A percentile compares a stretch with the other conserved stretches of the same genome.
phyloP scores from a whole-genome alignment of 2,329 filamentous ascomycete species.

The Stemphylium beticola region DNA sequence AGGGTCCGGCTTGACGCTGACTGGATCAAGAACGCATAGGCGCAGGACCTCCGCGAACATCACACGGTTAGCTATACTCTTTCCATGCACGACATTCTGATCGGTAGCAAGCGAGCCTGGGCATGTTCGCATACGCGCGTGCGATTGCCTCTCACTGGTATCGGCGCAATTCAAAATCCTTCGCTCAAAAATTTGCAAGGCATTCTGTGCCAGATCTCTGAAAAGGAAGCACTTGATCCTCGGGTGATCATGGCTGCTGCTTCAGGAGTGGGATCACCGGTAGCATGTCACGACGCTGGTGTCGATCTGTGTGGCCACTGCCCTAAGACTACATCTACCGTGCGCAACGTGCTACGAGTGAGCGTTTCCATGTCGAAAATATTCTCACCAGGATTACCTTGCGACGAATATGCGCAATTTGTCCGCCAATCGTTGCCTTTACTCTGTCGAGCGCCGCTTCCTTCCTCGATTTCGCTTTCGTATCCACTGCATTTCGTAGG shows the following conservation, averaged over 20 bases:
- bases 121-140: neutral
- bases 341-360: neutral
- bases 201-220: neutral
- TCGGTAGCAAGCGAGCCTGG: slow-evolving; percentile 1
- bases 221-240: neutral
- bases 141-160: neutral
- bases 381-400: neutral
- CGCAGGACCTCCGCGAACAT: neutral
- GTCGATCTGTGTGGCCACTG: neutral
- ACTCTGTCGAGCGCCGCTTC: neutral
- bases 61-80: slow-evolving; percentile 7
- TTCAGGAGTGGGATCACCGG: neutral
- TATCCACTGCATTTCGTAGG: slow-evolving; percentile 1
- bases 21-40: neutral
- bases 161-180: slow-evolving; percentile 3
- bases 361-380: neutral
- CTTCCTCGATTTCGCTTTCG: neutral
- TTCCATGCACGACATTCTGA: slow-evolving; percentile 7
- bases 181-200: neutral
- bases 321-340: neutral
- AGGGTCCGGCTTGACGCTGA: no score
- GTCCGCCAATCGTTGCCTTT: neutral
- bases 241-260: neutral
- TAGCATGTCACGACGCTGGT: neutral
- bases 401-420: neutral